Conservation (phyloP, 257 asterid genomes). For the Salvia hispanica region DNA sequence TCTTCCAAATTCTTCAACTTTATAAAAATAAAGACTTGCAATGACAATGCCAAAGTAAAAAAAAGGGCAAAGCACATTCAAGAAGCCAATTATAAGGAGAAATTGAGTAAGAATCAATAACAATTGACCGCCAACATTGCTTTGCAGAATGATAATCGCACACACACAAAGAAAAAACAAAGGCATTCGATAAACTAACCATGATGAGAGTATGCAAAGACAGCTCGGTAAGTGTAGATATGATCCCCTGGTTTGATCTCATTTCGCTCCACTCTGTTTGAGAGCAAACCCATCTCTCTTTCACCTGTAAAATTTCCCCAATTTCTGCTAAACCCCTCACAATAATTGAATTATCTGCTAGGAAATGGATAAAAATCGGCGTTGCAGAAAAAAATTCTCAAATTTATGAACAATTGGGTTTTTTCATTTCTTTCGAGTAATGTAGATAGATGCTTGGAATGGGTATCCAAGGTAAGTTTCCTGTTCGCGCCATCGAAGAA, state of each 20-base stretch:
- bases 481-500: not conserved
- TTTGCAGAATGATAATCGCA: slow-evolving; percentile 7
- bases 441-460: slow-evolving; percentile 35
- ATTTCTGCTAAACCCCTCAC: slow-evolving; percentile 20
- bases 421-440: not conserved
- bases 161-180: not conserved
- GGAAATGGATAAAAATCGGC: slow-evolving; percentile 38
- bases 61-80: slow-evolving; percentile 16
- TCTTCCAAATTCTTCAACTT: not conserved
- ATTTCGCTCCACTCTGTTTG: slow-evolving; percentile 72
- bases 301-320: slow-evolving; percentile 7
- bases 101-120: not conserved
- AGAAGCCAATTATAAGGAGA: not conserved
- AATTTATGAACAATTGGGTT: slow-evolving; percentile 1
- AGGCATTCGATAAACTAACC: slow-evolving; percentile 40
- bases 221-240: slow-evolving; percentile 84
- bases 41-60: slow-evolving; percentile 7
- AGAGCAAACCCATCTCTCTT: slow-evolving; percentile 66
- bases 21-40: not conserved
- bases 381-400: not conserved
- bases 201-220: slow-evolving; percentile 84
- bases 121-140: not conserved
- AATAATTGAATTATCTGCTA: not conserved
- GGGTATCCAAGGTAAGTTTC: slow-evolving; percentile 38
- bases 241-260: slow-evolving; percentile 81